Evolutionary conservation across 345 rosid species (phyloP), one percentile per base, ranked within the genome.

Genomic region (Eucalyptus cloeziana): DNA sequence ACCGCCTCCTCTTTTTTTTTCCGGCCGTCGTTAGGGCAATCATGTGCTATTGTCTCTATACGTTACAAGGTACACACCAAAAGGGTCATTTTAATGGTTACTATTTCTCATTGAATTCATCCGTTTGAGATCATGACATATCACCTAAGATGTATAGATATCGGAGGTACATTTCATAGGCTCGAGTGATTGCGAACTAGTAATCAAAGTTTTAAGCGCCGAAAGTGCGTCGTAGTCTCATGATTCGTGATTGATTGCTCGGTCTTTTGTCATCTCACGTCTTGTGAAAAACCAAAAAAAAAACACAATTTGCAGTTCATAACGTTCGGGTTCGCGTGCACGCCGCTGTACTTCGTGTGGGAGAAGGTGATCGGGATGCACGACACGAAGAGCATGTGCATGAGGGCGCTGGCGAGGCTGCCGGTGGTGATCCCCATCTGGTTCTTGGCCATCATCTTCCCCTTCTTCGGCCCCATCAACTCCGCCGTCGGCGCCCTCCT

Each of bases 361-460:
- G 99, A 98, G 95, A 98, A 98, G 91, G 98, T 96, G 88, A 97
- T 98, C 3, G 99, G 99, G 76, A 98, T 98, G 99, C 99, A 98
- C 51, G 99, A 96, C 92, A 95, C 98, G 0, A 97, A 87, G 91
- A 98, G 99, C 91, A 96, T 98, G 37, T 98, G 95, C 89, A 86
- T 95, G 51, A 95, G 99, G 91, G 99, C 99, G 30, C 91, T 97
- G 16, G 99, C 96, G 3, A 89, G 99, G 88, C 92, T 98, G 43
- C 99, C 99, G 2, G 99, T 98, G 89, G 99, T 98, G 86, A 94
- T 98, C 71, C 99, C 99, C 1, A 98, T 98, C 37, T 98, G 99
- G 99, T 98, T 98, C 92, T 89, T 98, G 85, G 99, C 99, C 31
- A 98, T 98, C 17, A 96, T 98, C 86, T 98, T 98, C 97, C 99